Base-by-base conservation (phyloP, 2,329 filamentous ascomycete species). In the Paraconiothyrium sp. region DNA sequence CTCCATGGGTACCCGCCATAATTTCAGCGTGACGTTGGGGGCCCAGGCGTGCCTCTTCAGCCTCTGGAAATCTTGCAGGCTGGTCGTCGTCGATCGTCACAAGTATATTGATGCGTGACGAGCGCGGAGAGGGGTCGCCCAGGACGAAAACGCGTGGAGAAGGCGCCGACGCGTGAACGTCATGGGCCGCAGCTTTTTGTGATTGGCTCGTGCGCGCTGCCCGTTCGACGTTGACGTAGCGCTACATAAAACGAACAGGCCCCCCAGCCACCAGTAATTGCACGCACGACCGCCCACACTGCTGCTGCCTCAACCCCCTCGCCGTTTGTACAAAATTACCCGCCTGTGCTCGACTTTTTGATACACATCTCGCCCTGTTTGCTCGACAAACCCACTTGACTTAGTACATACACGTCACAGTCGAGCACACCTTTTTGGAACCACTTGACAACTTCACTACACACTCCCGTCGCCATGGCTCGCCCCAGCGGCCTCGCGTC, bases 401-500 rank as follows among this genome's bases (percentile, higher is more conserved):
- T 14, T 30, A 9, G 13, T 20, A 20, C 20, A 20, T 20, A 46
- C 37, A 16, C 52, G 9, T 44, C 49, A 20, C n/a, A 22, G 39
- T 22, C 8, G 54, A 43, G 41, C 54, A 27, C 30, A 13, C 2
- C 16, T 47, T 46, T 56, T 56, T 56, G 27, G 54, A 34, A 4
- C 20, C 16, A 14, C 7, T 16, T 30, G 49, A n/a, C 20, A 37
- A 55, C 4, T 16, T 6, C n/a, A 57, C 35, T 61, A 30, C 37
- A 48, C 46, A 27, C 27, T 14, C 9, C 43, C 20, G 57, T 64
- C 51, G 62, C 54, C 63, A 78, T 78, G 75, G 76, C 75, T 62
- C 74, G 74, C 48, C 67, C 76, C 50, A 73, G 70, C 61, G 73
- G 75, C 55, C 70, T 76, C 9, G 71, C 74, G 48, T 75, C 75